Conservation (phyloP, 2,329 filamentous ascomycete genomes). For the Microdochium trichocladiopsis region DNA sequence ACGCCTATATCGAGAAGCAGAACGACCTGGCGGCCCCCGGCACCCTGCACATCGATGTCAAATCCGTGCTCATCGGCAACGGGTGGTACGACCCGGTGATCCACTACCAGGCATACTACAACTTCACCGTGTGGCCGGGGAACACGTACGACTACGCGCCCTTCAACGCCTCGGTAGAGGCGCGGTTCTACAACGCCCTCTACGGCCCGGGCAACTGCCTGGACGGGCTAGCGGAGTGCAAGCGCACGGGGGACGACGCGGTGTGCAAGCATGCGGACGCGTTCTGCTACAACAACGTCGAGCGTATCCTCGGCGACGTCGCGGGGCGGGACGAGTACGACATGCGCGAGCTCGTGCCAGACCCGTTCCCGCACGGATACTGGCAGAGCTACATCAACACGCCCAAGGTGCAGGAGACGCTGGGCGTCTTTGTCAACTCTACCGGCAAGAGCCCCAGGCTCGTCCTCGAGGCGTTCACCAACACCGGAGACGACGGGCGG, state of each 20-base stretch:
- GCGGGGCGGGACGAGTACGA: conserved; percentile 52
- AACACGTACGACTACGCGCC: conserved; percentile 50
- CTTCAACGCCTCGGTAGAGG: conserved; percentile 39
- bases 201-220: conserved; percentile 55
- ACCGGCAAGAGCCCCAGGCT: conserved; percentile 31
- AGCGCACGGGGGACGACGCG: conserved; percentile 37
- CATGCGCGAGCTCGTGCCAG: conserved; percentile 44
- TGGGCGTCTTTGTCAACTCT: conserved; percentile 55
- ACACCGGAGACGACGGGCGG: conserved; percentile 39
- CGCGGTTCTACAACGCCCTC: conserved; percentile 49
- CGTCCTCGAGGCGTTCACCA: conserved; percentile 47
- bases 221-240: conserved; percentile 48
- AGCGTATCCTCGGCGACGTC: conserved; percentile 42
- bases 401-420: conserved; percentile 42
- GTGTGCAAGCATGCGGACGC: conserved; percentile 46
- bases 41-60: conserved; percentile 37
- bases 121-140: conserved; percentile 41
- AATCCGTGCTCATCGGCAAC: conserved; percentile 48
- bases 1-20: conserved; percentile 37
- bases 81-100: conserved; percentile 50
- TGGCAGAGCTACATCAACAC: conserved; percentile 51
- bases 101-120: conserved; percentile 50
- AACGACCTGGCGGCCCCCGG: conserved; percentile 34
- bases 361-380: conserved; percentile 51
- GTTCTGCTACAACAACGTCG: conserved; percentile 48